Evolutionary conservation across 768 basidiomycete species (phyloP), one percentile per base, ranked within the genome.

Genomic region (Russula sp.): DNA sequence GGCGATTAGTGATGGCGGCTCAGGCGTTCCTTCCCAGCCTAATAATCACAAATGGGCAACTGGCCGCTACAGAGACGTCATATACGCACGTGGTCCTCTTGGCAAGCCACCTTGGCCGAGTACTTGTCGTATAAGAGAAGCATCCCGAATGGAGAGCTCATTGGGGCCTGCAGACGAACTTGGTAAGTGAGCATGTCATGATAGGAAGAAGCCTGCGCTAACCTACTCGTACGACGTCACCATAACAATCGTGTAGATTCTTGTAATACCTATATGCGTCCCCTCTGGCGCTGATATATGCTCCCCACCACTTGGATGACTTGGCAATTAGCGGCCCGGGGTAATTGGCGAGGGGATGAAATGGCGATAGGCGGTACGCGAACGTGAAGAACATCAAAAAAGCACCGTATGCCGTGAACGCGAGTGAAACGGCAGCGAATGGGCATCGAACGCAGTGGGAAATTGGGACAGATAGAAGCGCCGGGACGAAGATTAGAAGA

Each of bases 261-360:
- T 73, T 70, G 40, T 71, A 64, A 20, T 73, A 67, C 2, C 67
- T 40, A 59, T 77, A 71, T 11, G 68, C 68, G 57, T 77, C 76
- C 10, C 82, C 83, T 0, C 61, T 62, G 16, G 70, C 65, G 18
- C 75, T 74, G 7, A 77, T 59, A 59, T 72, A 73, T 2, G 75
- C 75, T 16, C 75, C 70, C 64, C 73, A 74, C 14, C 80, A 68
- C 59, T 79, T 79, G 9, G 78, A 75, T 27, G 80, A 35, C 55
- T 74, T 80, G 69, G 73, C 74, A 5, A 78, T 55, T 0, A 77
- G 10, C 1, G 82, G 84, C 16, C 82, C 83, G 31, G 82, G 82
- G 65, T 79, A 82, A 50, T 72, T 68, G 16, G 80, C 78, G 5
- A 84, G 73, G 5, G 82, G 81, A 69, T 84, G 83, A 70, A 77